Base-by-base conservation (phyloP, 177 flowering plant genomes). In the Vitis hybrid region DNA sequence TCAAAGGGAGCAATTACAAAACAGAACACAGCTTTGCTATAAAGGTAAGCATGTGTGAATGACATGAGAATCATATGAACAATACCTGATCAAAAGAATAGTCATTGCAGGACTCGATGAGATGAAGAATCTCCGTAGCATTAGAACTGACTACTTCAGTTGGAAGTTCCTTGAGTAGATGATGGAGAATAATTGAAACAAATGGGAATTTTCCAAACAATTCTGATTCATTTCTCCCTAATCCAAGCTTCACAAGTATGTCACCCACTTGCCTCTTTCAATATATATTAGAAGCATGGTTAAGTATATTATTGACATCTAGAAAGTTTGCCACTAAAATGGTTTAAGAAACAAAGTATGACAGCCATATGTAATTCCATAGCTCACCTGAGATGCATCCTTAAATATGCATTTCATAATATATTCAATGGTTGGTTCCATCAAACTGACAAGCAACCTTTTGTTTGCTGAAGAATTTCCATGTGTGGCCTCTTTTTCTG, bases 351-450 rank as follows among this genome's bases (percentile, higher is more conserved):
- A 66, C 40, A 1, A 15, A 56, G 52, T n/a, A 60, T 17, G 8
- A 67, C 27, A 60, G 49, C 11, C 54, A 65, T 24, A 50, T 48
- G 57, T 48, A 56, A 67, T 14, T 40, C 46, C 60, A n/a, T 4
- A 24, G 76, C 89, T 81, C 51, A 92, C 98, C 97, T 86, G 81
- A 71, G 70, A 60, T 48, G 77, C 69, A 65, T 77, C 79, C 80
- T 83, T 84, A 72, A 84, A 80, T 60, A 90, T 72, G 83, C 85
- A 82, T 86, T 82, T 90, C 74, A 84, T 78, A 52, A 87, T 84
- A 85, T 91, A 90, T 73, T 86, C 95, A 73, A 92, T 82, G 11
- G 94, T 35, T 72, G 97, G 97, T 76, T 92, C 98, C 75, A 92
- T 75, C 77, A 94, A 52, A 75, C 82, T 75, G 67, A 92, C 65